phyloP scores from a whole-genome alignment of 768 basidiomycete genomes.

The Lactarius indigo region DNA sequence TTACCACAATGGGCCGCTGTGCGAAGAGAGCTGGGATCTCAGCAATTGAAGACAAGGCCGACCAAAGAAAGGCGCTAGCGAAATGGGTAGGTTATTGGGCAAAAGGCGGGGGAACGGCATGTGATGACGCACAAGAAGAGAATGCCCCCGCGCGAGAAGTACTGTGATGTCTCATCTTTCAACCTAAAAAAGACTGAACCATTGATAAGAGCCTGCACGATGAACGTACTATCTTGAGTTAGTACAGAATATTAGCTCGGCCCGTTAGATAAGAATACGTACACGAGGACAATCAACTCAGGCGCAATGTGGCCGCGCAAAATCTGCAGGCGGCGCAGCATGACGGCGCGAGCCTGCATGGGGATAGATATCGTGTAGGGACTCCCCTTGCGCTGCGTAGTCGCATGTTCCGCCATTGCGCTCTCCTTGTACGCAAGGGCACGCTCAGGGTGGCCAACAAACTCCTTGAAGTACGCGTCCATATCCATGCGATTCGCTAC shows the following conservation, averaged over 20 bases:
- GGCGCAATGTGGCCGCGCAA: constrained; percentile 32
- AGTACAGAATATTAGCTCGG: neutral
- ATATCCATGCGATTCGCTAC: constrained; percentile 45
- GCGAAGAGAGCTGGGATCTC: constrained; percentile 56
- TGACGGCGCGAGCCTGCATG: constrained; percentile 37
- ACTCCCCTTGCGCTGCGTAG: constrained; percentile 39
- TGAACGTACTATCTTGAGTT: constrained; percentile 42
- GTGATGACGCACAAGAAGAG: constrained; percentile 60
- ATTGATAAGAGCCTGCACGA: constrained; percentile 51
- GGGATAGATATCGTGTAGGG: constrained; percentile 35
- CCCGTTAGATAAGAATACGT: neutral
- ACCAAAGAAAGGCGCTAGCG: constrained; percentile 54
- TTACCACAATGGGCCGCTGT: constrained; percentile 57
- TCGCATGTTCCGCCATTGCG: constrained; percentile 50
- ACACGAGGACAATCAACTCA: constrained; percentile 32
- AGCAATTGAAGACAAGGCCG: constrained; percentile 56
- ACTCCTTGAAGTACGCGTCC: constrained; percentile 41
- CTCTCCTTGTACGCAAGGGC: constrained; percentile 45
- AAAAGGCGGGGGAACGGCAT: no score
- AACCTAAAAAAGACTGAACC: constrained; percentile 64
- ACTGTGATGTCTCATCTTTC: constrained; percentile 51
- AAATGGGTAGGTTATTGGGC: neutral
- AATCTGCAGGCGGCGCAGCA: constrained; percentile 36
- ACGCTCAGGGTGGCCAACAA: constrained; percentile 43
- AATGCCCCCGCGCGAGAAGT: constrained; percentile 77